These are phyloP conservation scores for Fraxinus greggii DNA, from an alignment of 305 asterid species.

Conservation along the genomic window DNA sequence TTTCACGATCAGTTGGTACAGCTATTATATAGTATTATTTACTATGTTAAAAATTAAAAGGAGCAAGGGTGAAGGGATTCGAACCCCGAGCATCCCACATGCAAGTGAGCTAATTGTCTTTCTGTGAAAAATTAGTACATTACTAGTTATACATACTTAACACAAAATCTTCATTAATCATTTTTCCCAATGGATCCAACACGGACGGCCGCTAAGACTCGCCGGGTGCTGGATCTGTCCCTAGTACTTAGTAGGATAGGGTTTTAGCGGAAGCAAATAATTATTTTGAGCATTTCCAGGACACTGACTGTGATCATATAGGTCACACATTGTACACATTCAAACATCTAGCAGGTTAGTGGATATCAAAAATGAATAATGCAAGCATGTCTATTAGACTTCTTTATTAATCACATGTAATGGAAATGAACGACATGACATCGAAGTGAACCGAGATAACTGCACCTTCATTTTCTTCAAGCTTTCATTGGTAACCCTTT, in stretches of 20 bases:
- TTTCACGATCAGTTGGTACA: too few species aligned
- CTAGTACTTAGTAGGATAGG: not conserved
- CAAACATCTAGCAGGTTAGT: not conserved
- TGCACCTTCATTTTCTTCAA: constrained; percentile 73
- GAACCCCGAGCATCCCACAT: too few species aligned
- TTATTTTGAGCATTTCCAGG: not conserved
- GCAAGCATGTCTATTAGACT: not conserved
- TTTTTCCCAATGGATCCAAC: too few species aligned
- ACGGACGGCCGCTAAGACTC: too few species aligned
- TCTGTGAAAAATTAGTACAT: too few species aligned
- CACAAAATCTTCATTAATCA: too few species aligned
- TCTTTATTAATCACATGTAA: not conserved
- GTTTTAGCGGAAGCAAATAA: not conserved
- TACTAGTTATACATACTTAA: too few species aligned
- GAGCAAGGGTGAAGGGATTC: too few species aligned
- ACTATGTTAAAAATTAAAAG: too few species aligned
- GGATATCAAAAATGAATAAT: not conserved
- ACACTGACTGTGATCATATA: not conserved
- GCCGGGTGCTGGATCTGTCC: too few species aligned
- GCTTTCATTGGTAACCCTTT: constrained; percentile 49
- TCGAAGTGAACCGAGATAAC: not conserved
- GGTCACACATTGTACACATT: not conserved
- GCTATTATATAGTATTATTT: too few species aligned
- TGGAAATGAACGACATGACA: not conserved
- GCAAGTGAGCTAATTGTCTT: too few species aligned